A percentile compares a stretch with the other conserved stretches of the same genome.
Evolutionary conservation across 1,284 basidiomycete species (phyloP).

Genomic region (Cutaneotrichosporon sp.): DNA sequence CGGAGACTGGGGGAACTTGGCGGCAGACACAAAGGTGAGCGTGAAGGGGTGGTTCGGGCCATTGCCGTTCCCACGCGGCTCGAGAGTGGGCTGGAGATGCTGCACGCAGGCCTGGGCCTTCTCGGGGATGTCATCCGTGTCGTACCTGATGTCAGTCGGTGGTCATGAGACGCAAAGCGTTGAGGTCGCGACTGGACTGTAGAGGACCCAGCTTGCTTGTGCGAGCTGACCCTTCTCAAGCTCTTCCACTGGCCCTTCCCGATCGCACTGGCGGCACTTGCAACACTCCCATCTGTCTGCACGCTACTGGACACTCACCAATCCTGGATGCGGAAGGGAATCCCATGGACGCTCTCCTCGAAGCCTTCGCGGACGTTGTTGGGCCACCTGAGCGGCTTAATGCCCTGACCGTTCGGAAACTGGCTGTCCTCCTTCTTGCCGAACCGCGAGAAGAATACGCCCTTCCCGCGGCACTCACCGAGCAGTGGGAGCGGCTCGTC

Average conservation of each 20-base stretch:
- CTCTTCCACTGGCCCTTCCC: neutral
- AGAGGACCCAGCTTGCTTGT: neutral
- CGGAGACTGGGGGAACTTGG: constrained; percentile 68
- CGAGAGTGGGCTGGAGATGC: constrained; percentile 22
- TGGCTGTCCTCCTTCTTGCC: constrained; percentile 25
- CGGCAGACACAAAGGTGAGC: constrained; percentile 71
- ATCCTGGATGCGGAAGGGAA: constrained; percentile 67
- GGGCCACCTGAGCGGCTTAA: constrained; percentile 76
- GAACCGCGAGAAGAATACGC: constrained; percentile 76
- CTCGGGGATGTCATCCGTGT: constrained; percentile 10
- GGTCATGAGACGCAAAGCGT: neutral
- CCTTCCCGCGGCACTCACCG: constrained; percentile 75
- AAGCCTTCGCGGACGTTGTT: constrained; percentile 67
- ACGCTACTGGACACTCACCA: constrained; percentile 69
- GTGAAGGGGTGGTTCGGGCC: constrained; percentile 48
- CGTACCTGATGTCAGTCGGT: constrained; percentile 13
- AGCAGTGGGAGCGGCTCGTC: constrained; percentile 69
- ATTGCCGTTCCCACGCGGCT: neutral
- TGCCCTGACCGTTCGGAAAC: constrained; percentile 64
- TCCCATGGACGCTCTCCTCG: constrained; percentile 58
- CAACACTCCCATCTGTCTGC: too few relatives aligned
- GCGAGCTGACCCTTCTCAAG: neutral
- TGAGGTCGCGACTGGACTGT: neutral
- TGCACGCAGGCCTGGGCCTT: constrained; percentile 54
- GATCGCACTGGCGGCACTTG: neutral